Conservation (phyloP, 805 yeast species). For the Ogataea allantospora region DNA sequence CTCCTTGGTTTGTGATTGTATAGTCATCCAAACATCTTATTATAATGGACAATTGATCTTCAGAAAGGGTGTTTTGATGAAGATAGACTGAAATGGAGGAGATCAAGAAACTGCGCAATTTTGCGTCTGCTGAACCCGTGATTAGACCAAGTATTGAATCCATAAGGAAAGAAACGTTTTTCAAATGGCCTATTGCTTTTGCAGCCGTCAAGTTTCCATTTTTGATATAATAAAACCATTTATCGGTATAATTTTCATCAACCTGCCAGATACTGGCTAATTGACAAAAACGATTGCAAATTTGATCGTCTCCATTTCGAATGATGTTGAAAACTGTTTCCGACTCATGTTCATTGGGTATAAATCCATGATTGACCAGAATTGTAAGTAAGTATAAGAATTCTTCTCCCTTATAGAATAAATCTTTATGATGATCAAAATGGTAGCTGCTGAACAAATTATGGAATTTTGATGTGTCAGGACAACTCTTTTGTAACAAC, state of each 20-base stretch:
- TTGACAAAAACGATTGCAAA: conserved; percentile 31
- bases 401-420: conserved; percentile 39
- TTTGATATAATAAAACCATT: conserved; percentile 39
- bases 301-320: conserved; percentile 24
- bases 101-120: conserved; percentile 26
- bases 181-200: conserved; percentile 34
- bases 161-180: conserved; percentile 17
- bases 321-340: conserved; percentile 31
- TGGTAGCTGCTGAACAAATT: conserved; percentile 6
- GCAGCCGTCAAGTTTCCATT: conserved; percentile 40
- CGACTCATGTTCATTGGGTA: conserved; percentile 13
- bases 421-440: conserved; percentile 37
- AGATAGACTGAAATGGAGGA: conserved; percentile 28
- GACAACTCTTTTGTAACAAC: conserved; percentile 9
- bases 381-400: conserved; percentile 25
- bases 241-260: conserved; percentile 22
- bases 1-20: conserved; percentile 79
- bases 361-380: conserved; percentile 10
- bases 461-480: conserved; percentile 10
- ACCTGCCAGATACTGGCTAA: conserved; percentile 21
- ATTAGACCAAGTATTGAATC: conserved; percentile 27
- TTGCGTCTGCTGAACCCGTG: conserved; percentile 30
- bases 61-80: conserved; percentile 17
- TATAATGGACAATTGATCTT: conserved; percentile 14
- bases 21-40: conserved; percentile 65